A percentile compares a stretch with the other conserved stretches of the same genome.
These are phyloP conservation scores for Zizania palustris DNA, from an alignment of 202 grass and related monocot species.

Conservation along the genomic window DNA sequence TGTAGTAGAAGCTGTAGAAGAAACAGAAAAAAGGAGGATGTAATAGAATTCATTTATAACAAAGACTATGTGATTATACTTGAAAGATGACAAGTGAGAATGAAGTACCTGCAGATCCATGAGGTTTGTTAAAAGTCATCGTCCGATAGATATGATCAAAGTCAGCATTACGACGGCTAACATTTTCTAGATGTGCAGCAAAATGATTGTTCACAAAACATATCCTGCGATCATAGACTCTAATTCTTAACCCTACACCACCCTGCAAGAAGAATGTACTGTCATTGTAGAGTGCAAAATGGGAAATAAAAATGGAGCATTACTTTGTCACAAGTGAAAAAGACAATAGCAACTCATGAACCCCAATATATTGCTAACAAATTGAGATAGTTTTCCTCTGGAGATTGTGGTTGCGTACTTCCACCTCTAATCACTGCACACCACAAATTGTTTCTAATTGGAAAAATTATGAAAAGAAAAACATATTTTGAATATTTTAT, in stretches of 20 bases:
- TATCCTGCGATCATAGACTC: slow-evolving; percentile 79
- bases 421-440: background rate
- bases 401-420: background rate
- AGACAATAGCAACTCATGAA: slow-evolving; percentile 10
- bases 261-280: slow-evolving; percentile 58
- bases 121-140: slow-evolving; percentile 75
- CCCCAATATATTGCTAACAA: slow-evolving; percentile 11
- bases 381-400: background rate
- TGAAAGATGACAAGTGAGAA: slow-evolving; percentile 16
- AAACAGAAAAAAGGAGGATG: slow-evolving; percentile 27
- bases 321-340: slow-evolving; percentile 19
- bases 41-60: slow-evolving; percentile 20
- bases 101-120: slow-evolving; percentile 43
- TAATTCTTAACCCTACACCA: slow-evolving; percentile 95
- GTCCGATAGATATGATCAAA: slow-evolving; percentile 85
- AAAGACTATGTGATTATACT: slow-evolving; percentile 28
- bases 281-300: slow-evolving; percentile 21
- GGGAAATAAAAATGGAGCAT: background rate
- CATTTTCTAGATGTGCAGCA: slow-evolving; percentile 87
- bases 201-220: slow-evolving; percentile 97
- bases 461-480: background rate
- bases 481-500: slow-evolving; percentile 2
- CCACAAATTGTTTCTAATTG: slow-evolving; percentile 3
- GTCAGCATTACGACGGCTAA: slow-evolving; percentile 93
- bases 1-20: slow-evolving; percentile 67